phyloP scores from a whole-genome alignment of 106 monocot genomes.

The Acanthochlamys bracteata region DNA sequence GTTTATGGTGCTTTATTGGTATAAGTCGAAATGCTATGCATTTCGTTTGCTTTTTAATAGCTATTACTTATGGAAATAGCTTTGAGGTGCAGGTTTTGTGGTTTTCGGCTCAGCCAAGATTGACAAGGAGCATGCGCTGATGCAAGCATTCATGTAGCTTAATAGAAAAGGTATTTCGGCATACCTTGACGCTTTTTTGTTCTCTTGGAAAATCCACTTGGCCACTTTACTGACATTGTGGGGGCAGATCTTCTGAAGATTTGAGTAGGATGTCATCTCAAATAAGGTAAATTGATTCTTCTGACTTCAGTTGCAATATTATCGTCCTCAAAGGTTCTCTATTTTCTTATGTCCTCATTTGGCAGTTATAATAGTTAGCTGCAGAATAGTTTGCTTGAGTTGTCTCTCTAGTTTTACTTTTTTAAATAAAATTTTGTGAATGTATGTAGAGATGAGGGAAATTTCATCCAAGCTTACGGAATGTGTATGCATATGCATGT shows the following conservation, averaged over 20 bases:
- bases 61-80: not conserved
- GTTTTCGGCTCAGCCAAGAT: constrained; percentile 48
- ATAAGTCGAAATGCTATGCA: not conserved
- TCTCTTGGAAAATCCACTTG: no score
- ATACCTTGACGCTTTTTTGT: constrained; percentile 50
- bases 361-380: no score
- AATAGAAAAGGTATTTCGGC: constrained; percentile 76
- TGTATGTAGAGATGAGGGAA: constrained; percentile 25
- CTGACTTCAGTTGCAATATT: no score
- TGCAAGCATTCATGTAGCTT: constrained; percentile 16
- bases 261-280: no score
- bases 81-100: constrained; percentile 43
- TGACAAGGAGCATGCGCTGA: constrained; percentile 16
- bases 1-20: not conserved
- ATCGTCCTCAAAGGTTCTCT: not conserved
- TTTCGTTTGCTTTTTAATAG: no score
- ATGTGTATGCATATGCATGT: no score
- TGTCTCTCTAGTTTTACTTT: constrained; percentile 42
- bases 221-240: constrained; percentile 2
- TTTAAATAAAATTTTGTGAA: constrained; percentile 57
- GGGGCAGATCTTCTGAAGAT: constrained; percentile 35
- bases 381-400: no score
- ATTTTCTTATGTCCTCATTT: not conserved
- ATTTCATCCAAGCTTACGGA: no score
- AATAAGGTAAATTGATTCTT: no score